A percentile compares a stretch with the other conserved stretches of the same genome.
Evolutionary conservation across 2,329 filamentous ascomycete genomes (phyloP).

Genomic region (Ceratocystis ficicola): DNA sequence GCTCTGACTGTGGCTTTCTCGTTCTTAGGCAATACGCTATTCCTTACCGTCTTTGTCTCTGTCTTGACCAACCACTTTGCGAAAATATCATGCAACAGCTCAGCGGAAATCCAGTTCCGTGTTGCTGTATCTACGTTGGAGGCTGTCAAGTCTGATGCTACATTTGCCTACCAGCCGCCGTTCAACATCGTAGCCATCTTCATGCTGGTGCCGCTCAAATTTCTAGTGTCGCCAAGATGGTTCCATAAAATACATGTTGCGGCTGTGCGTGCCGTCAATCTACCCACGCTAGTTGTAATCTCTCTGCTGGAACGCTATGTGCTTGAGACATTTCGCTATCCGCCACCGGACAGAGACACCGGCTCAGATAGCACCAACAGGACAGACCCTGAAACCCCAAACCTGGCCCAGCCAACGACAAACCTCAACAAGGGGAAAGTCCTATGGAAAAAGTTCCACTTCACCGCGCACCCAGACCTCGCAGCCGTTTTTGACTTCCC

Average conservation of each 20-base stretch:
- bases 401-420: neutral
- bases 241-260: conserved; percentile 84
- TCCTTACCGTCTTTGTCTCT: conserved; percentile 78
- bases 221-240: conserved; percentile 66
- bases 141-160: conserved; percentile 71
- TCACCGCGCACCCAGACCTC: conserved; percentile 60
- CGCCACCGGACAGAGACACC: conserved; percentile 23
- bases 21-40: conserved; percentile 75
- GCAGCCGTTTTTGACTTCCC: conserved; percentile 61
- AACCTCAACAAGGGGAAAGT: conserved; percentile 11
- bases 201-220: conserved; percentile 63
- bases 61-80: conserved; percentile 78
- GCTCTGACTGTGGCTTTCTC: conserved; percentile 72
- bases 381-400: conserved; percentile 22
- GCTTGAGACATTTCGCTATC: conserved; percentile 34
- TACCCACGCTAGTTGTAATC: conserved; percentile 61
- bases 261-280: conserved; percentile 60
- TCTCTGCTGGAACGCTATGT: conserved; percentile 56
- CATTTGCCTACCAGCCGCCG: conserved; percentile 71
- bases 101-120: conserved; percentile 73
- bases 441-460: conserved; percentile 56
- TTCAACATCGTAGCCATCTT: conserved; percentile 72
- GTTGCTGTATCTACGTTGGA: conserved; percentile 71
- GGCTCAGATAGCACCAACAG: neutral
- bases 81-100: conserved; percentile 62